phyloP scores from a whole-genome alignment of 2,329 filamentous ascomycete species.

The Epichloe sibirici region DNA sequence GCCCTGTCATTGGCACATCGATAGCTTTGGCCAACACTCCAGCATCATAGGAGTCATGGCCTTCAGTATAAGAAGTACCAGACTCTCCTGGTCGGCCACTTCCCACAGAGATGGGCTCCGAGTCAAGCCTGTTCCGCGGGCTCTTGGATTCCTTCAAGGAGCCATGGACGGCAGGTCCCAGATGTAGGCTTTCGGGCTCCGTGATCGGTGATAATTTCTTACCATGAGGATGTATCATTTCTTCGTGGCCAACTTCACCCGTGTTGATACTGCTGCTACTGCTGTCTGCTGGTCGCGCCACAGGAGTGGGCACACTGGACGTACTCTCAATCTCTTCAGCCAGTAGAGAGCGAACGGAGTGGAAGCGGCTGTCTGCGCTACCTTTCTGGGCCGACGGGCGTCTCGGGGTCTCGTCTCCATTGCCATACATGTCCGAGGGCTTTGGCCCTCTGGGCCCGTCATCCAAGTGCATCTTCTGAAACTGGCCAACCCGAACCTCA shows the following conservation, averaged over 20 bases:
- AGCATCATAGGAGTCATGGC: conserved; percentile 54
- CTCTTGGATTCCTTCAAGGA: conserved; percentile 17
- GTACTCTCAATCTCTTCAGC: conserved; percentile 48
- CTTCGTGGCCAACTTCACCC: conserved; percentile 7
- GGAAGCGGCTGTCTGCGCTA: conserved; percentile 20
- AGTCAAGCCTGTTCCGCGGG: conserved; percentile 35
- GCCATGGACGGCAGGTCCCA: conserved; percentile 35
- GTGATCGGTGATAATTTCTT: conserved; percentile 34
- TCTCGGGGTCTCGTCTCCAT: conserved; percentile 27
- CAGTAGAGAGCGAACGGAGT: conserved; percentile 31
- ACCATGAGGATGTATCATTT: conserved; percentile 18
- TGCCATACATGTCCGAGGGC: conserved; percentile 15
- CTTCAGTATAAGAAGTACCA: conserved; percentile 42
- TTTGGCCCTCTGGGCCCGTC: conserved; percentile 16
- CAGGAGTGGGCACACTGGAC: conserved; percentile 48
- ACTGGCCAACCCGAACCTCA: conserved; percentile 31
- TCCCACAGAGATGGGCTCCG: conserved; percentile 35
- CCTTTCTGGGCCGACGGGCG: conserved; percentile 16
- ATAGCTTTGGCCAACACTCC: conserved; percentile 40
- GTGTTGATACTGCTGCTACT: conserved; percentile 9
- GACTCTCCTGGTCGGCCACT: conserved; percentile 37
- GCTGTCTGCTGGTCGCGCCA: conserved; percentile 39
- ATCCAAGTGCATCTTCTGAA: conserved; percentile 22
- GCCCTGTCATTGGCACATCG: conserved; percentile 35
- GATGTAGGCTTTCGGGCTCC: conserved; percentile 37